These are phyloP conservation scores for Globisporangium spiculum DNA, from an alignment of 352 stramenopile genomes.

Conservation along the genomic window DNA sequence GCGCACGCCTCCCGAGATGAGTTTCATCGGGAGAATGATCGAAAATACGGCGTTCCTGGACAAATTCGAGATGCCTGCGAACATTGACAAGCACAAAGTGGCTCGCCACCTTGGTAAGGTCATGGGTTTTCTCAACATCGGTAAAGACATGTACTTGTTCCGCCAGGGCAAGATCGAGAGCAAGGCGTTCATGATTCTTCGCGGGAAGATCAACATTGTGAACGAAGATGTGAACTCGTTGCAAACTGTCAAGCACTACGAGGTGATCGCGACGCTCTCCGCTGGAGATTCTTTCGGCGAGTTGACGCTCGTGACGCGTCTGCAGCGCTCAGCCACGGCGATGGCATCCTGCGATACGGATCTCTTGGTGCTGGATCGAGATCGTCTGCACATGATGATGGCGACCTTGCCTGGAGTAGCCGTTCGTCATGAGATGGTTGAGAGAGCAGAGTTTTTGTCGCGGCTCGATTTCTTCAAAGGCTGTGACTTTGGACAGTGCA, in stretches of 20 bases:
- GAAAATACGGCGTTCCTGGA: slow-evolving; percentile 55
- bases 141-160: slow-evolving; percentile 56
- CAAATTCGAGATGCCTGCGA: slow-evolving; percentile 62
- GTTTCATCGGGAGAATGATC: slow-evolving; percentile 55
- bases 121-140: slow-evolving; percentile 51
- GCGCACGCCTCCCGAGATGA: slow-evolving; percentile 42
- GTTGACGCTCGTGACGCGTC: slow-evolving; percentile 61
- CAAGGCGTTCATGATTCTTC: slow-evolving; percentile 75
- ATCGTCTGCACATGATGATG: slow-evolving; percentile 41
- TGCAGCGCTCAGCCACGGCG: slow-evolving; percentile 67
- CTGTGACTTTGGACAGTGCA: slow-evolving; percentile 66
- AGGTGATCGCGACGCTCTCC: slow-evolving; percentile 64
- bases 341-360: slow-evolving; percentile 62
- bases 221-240: slow-evolving; percentile 57
- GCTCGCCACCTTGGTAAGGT: slow-evolving; percentile 46
- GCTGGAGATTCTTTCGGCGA: slow-evolving; percentile 74
- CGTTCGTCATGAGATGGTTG: slow-evolving; percentile 70
- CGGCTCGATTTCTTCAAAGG: slow-evolving; percentile 54
- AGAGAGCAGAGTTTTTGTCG: slow-evolving; percentile 62
- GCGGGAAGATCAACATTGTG: slow-evolving; percentile 75
- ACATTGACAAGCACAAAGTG: slow-evolving; percentile 48
- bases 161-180: slow-evolving; percentile 72
- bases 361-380: slow-evolving; percentile 69
- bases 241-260: slow-evolving; percentile 40
- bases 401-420: slow-evolving; percentile 47